Evolutionary conservation across 495 filamentous ascomycete species (phyloP).

Genomic region (Pyrenula aspistea): DNA sequence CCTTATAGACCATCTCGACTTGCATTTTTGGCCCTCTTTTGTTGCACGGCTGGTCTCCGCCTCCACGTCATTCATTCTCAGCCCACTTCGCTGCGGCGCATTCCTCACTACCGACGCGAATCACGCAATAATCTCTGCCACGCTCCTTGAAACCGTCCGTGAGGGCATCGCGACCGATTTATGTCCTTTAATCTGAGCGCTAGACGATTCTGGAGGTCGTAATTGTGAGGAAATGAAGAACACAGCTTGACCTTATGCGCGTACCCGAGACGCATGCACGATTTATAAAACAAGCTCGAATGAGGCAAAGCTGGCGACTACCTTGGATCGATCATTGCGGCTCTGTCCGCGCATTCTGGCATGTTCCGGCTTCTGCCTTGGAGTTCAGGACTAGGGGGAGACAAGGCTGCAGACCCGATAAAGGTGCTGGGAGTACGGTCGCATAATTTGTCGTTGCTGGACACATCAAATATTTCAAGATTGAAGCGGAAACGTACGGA

Average conservation of each 20-base stretch:
- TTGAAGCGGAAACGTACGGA: slow-evolving; percentile 45
- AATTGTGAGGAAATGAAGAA: background rate
- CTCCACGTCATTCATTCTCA: slow-evolving; percentile 1
- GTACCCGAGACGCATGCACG: background rate
- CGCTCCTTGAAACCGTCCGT: background rate
- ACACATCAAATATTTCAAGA: slow-evolving; percentile 26
- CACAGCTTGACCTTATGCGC: background rate
- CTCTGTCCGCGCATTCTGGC: slow-evolving; percentile 18
- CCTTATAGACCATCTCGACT: background rate
- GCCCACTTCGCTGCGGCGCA: background rate
- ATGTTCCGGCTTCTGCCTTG: slow-evolving; percentile 47
- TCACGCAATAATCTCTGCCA: background rate
- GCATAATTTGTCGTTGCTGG: slow-evolving; percentile 24
- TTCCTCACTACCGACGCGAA: background rate
- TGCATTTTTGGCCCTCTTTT: background rate
- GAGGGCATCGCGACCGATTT: background rate
- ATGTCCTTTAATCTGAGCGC: background rate
- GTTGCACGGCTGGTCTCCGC: background rate
- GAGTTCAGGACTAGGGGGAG: slow-evolving; percentile 41
- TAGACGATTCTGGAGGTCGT: background rate
- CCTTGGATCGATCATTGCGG: background rate
- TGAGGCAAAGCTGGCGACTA: background rate
- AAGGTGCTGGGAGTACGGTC: slow-evolving; percentile 28
- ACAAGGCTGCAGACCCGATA: slow-evolving; percentile 37
- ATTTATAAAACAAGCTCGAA: background rate